A percentile compares a stretch with the other conserved stretches of the same genome.
These are phyloP conservation scores for Penicillium herquei DNA, from an alignment of 495 filamentous ascomycete species.

Conservation along the genomic window DNA sequence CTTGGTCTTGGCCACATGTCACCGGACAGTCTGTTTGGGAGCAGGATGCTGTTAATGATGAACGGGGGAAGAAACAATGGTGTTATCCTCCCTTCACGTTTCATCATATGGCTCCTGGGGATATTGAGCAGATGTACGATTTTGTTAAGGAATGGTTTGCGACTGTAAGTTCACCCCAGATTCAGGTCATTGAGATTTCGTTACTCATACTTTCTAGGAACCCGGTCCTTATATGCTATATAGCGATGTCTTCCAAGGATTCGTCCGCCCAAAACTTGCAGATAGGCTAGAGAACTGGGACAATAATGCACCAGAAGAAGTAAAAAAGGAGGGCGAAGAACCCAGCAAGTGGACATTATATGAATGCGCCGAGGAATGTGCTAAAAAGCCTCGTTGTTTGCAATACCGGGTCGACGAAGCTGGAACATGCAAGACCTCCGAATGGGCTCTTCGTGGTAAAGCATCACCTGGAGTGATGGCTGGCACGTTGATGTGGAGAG, in stretches of 20 bases:
- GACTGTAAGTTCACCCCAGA: slow-evolving; percentile 4
- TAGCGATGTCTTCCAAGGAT: slow-evolving; percentile 24
- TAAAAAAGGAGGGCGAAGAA: slow-evolving; percentile 7
- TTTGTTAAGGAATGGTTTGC: slow-evolving; percentile 45
- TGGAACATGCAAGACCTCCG: slow-evolving; percentile 29
- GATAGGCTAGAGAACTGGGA: slow-evolving; percentile 28
- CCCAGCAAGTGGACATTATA: slow-evolving; percentile 12
- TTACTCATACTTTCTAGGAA: slow-evolving; percentile 7
- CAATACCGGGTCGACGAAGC: slow-evolving; percentile 36
- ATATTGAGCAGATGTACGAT: slow-evolving; percentile 35
- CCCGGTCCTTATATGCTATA: slow-evolving; percentile 18
- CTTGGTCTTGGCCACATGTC: slow-evolving; percentile 39
- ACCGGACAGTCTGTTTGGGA: slow-evolving; percentile 33
- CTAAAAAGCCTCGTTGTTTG: slow-evolving; percentile 31
- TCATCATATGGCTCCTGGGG: slow-evolving; percentile 45
- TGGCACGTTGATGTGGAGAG: slow-evolving; percentile 32
- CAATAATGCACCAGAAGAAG: slow-evolving; percentile 18
- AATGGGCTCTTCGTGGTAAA: slow-evolving; percentile 15
- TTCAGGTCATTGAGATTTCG: neutral
- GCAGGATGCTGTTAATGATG: slow-evolving; percentile 39
- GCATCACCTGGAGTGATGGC: slow-evolving; percentile 14
- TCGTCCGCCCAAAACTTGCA: slow-evolving; percentile 21
- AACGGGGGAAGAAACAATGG: slow-evolving; percentile 40
- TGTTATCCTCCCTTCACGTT: slow-evolving; percentile 48
- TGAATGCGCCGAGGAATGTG: slow-evolving; percentile 38